Conservation (phyloP, 1,139 yeast genomes). For the Yamadazyma sp. region DNA sequence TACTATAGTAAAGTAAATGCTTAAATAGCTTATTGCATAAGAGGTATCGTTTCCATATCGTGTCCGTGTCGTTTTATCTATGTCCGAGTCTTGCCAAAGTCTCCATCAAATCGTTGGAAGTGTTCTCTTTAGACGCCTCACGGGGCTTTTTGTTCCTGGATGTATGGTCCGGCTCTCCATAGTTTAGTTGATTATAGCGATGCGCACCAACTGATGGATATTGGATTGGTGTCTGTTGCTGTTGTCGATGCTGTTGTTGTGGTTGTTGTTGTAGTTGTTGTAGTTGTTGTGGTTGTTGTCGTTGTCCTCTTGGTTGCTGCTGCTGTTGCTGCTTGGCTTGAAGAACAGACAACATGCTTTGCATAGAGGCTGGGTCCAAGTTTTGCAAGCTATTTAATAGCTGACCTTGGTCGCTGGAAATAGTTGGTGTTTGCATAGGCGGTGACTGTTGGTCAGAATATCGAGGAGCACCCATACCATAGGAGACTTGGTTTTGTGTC, state of each 20-base stretch:
- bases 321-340: conserved; percentile 24
- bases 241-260: conserved; percentile 7
- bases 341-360: conserved; percentile 44
- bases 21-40: not conserved
- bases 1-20: not conserved
- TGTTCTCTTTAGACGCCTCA: not conserved
- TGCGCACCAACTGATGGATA: too few species aligned
- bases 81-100: conserved; percentile 37
- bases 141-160: too few species aligned
- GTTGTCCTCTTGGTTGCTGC: conserved; percentile 8
- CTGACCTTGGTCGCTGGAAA: conserved; percentile 10
- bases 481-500: not conserved
- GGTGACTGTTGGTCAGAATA: too few species aligned
- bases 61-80: conserved; percentile 12
- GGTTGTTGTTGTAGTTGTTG: too few species aligned
- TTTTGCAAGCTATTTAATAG: conserved; percentile 41
- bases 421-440: not conserved
- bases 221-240: too few species aligned
- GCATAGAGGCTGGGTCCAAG: conserved; percentile 53
- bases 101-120: conserved; percentile 17
- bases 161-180: not conserved
- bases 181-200: too few species aligned
- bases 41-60: not conserved
- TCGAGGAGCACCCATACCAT: too few species aligned
- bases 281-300: conserved; percentile 2